Base-by-base conservation (phyloP, 768 basidiomycete species). In the Mycena galericulata region DNA sequence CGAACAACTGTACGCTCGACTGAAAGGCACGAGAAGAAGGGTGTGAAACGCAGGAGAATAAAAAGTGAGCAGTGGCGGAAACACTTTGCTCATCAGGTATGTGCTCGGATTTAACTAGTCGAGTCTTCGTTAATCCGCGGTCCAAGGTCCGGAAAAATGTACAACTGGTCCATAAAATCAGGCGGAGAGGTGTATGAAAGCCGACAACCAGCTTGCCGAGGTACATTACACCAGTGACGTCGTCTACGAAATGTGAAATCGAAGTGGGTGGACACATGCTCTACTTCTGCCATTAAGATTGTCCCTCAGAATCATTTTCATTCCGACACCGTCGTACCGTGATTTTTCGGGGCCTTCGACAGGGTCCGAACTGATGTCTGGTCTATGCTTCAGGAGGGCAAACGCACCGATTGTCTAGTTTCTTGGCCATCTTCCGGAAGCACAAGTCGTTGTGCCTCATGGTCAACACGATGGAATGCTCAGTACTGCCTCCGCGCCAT, bases 81-180 rank as follows among this genome's bases (percentile, higher is more conserved):
- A 74, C 88, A 86, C 67, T 96, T 95, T 79, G 90, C 93, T 53
- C 83, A 93, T 72, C 91, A 93, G 86, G 94, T 89, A 80, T 71
- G 88, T 74, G 46, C 68, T 36, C 27, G 61, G 34, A 41, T 47
- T 36, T 24, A 45, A 18, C 43, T 58, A 41, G 27, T 65, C 20
- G 22, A 32, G 22, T 45, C 17, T 56, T 58, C 64, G 53, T 63
- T 62, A 56, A 72, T 32, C 61, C 47, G 67, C 70, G 36, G 66
- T 65, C 71, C n/a, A 74, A 95, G 94, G 93, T 95, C 68, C 88
- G 94, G 78, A 88, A 88, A 82, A 95, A 92, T 81, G 92, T 95
- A 40, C 88, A 92, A 75, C 81, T 95, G 36, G 94, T 95, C 71
- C 86, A 87, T 68, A 89, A 89, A 79, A 95, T 95, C 75, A 90